These are phyloP conservation scores for Corrigiola litoralis DNA, from an alignment of 179 eudicot genomes.

Conservation along the genomic window DNA sequence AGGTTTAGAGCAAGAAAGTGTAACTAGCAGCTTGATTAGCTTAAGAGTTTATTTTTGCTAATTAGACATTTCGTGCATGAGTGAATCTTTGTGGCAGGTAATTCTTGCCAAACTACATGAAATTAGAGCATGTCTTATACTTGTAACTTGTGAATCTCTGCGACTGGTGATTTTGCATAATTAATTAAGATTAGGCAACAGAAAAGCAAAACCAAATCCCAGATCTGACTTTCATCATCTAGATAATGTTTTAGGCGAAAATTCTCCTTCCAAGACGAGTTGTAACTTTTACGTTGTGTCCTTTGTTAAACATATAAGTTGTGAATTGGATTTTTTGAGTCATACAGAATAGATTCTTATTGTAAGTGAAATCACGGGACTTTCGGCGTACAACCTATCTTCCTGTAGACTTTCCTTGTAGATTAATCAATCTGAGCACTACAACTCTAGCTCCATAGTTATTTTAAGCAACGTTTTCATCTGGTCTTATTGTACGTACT, in stretches of 20 bases:
- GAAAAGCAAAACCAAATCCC: conserved; percentile 13
- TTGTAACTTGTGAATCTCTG: too few species aligned
- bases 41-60: not conserved
- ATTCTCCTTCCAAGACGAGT: not conserved
- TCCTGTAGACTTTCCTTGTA: not conserved
- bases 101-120: not conserved
- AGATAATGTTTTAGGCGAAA: conserved; percentile 8
- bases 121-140: conserved; percentile 1
- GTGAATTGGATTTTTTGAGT: conserved; percentile 5
- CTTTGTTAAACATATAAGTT: not conserved
- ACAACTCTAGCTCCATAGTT: too few species aligned
- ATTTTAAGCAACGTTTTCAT: too few species aligned
- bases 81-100: not conserved
- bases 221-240: conserved; percentile 17
- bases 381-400: conserved; percentile 10
- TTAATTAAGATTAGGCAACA: not conserved
- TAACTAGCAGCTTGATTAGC: not conserved
- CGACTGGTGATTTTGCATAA: not conserved
- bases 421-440: not conserved
- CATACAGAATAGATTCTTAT: conserved; percentile 26
- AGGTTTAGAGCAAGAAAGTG: conserved; percentile 1
- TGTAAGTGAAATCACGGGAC: conserved; percentile 11
- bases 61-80: not conserved
- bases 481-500: too few species aligned
- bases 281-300: not conserved